Evolutionary conservation across 2,329 filamentous ascomycete genomes (phyloP).

Genomic region (Chalaropsis ovoidea): DNA sequence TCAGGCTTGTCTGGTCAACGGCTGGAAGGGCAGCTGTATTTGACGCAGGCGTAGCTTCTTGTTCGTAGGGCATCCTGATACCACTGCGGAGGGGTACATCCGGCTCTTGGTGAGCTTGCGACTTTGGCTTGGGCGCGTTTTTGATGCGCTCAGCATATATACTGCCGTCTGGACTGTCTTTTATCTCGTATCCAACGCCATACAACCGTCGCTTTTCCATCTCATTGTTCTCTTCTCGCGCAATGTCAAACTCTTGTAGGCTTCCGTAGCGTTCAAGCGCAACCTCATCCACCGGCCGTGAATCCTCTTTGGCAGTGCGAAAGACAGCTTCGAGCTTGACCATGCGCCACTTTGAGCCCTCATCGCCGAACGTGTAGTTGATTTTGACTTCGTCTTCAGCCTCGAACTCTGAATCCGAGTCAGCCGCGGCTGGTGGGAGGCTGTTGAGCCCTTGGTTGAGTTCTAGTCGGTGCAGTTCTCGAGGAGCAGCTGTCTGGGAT

Average conservation of each 20-base stretch:
- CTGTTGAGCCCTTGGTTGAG: conserved; percentile 58
- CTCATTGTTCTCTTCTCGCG: conserved; percentile 85
- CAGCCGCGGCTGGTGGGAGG: conserved; percentile 30
- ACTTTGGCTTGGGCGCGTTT: conserved; percentile 29
- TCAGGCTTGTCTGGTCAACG: conserved; percentile 69
- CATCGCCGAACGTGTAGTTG: conserved; percentile 78
- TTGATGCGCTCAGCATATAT: conserved; percentile 65
- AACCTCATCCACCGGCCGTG: conserved; percentile 66
- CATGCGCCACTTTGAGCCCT: conserved; percentile 91
- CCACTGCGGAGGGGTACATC: conserved; percentile 18
- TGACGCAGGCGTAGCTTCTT: conserved; percentile 26
- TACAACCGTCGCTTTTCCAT: conserved; percentile 73
- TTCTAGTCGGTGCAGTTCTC: conserved; percentile 68
- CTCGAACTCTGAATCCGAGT: conserved; percentile 47
- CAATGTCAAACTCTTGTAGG: conserved; percentile 79
- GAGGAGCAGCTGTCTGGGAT: conserved; percentile 48
- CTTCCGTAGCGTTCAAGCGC: conserved; percentile 73
- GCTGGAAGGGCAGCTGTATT: conserved; percentile 32
- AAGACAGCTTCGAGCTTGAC: conserved; percentile 85
- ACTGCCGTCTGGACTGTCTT: conserved; percentile 80
- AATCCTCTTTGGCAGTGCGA: conserved; percentile 62
- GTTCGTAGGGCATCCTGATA: conserved; percentile 16
- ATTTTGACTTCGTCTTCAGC: conserved; percentile 43
- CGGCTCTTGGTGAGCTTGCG: not conserved
- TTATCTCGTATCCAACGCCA: conserved; percentile 71